Percentiles rank a stretch among this genome's conserved stretches.
phyloP scores from a whole-genome alignment of 768 basidiomycete species.

The Leccinum broughii region DNA sequence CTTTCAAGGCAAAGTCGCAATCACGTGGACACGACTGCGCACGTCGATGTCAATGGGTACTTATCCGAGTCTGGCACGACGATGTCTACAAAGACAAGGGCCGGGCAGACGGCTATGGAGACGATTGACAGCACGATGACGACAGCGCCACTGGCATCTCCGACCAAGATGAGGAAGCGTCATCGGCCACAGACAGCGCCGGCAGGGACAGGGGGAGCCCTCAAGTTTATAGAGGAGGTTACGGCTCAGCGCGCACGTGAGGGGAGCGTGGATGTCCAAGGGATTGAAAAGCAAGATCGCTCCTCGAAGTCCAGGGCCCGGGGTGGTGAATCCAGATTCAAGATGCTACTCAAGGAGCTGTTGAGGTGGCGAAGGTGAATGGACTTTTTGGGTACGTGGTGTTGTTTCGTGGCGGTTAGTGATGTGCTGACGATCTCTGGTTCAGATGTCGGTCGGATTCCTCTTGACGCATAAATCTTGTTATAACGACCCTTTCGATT shows the following conservation, averaged over 20 bases:
- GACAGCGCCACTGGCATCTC: not conserved
- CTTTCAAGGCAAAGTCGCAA: not conserved
- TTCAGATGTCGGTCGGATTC: not conserved
- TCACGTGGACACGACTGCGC: not conserved
- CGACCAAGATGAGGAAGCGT: slow-evolving; percentile 10
- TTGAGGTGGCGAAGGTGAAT: slow-evolving; percentile 15
- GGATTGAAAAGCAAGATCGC: not conserved
- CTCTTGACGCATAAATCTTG: not conserved
- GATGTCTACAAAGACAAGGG: not conserved
- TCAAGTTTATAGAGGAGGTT: slow-evolving; percentile 18
- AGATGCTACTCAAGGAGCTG: slow-evolving; percentile 18
- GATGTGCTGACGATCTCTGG: not conserved
- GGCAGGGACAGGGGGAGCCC: slow-evolving; percentile 9
- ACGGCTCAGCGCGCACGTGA: slow-evolving; percentile 2
- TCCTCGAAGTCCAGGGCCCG: not conserved
- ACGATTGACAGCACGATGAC: not conserved
- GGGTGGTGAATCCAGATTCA: slow-evolving; percentile 16
- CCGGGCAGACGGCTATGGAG: not conserved
- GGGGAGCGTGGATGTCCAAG: not conserved
- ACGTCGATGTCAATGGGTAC: not conserved
- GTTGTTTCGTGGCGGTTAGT: not conserved
- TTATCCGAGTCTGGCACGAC: not conserved
- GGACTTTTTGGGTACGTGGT: slow-evolving; percentile 6
- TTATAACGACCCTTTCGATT: not conserved
- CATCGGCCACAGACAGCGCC: slow-evolving; percentile 31